Conservation (phyloP, 2,329 filamentous ascomycete species). For the Pseudogymnoascus sp. region DNA sequence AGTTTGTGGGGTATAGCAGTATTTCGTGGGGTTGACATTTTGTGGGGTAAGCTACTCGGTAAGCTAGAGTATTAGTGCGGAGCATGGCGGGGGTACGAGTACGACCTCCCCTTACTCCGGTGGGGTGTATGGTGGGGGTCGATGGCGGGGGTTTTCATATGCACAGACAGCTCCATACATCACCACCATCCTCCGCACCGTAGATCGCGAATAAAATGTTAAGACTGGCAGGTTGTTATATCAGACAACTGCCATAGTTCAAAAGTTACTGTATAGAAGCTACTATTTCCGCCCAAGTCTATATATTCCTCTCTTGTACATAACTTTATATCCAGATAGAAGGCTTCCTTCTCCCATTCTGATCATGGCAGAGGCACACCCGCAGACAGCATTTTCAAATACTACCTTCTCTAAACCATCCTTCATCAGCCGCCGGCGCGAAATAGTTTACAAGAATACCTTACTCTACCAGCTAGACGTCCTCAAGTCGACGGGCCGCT, state of each 20-base stretch:
- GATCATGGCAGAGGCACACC: conserved; percentile 30
- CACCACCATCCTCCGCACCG: background rate
- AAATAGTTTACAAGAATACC: conserved; percentile 36
- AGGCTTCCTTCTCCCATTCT: background rate
- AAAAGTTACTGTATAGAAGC: background rate
- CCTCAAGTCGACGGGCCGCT: conserved; percentile 45
- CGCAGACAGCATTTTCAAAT: conserved; percentile 33
- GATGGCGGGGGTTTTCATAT: background rate
- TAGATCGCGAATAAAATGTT: background rate
- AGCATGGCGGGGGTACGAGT: background rate
- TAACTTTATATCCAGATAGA: background rate
- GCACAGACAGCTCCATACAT: background rate
- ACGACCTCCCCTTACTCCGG: background rate
- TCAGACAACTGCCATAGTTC: background rate
- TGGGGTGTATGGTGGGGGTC: background rate
- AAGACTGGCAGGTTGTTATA: background rate
- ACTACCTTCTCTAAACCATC: conserved; percentile 28
- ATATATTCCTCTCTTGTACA: background rate
- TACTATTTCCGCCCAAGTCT: background rate
- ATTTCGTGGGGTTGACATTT: background rate
- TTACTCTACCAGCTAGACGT: conserved; percentile 44
- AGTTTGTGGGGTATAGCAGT: background rate
- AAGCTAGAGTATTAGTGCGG: background rate
- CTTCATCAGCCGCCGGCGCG: conserved; percentile 32
- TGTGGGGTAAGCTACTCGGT: background rate